These are phyloP conservation scores for Biscutella auriculata DNA, from an alignment of 441 rosid species.

Conservation along the genomic window DNA sequence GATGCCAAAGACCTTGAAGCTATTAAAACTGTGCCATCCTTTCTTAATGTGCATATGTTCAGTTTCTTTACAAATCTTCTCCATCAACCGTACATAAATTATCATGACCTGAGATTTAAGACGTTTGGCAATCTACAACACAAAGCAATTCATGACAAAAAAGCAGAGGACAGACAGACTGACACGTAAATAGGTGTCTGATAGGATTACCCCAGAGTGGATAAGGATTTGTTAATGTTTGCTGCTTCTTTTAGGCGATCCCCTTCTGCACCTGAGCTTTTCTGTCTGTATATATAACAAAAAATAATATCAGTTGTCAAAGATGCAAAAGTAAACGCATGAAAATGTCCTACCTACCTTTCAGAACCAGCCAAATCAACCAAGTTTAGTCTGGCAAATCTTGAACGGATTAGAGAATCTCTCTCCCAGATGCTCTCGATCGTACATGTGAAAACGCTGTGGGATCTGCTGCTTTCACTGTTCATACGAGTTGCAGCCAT, in stretches of 20 bases:
- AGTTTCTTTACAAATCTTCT: background rate
- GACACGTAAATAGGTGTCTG: slow-evolving; percentile 7
- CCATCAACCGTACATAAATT: background rate
- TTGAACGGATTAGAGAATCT: slow-evolving; percentile 68
- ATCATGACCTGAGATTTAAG: background rate
- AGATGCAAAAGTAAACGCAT: background rate
- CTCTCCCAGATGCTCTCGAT: slow-evolving; percentile 87
- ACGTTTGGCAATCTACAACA: slow-evolving; percentile 4
- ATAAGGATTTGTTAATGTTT: slow-evolving; percentile 83
- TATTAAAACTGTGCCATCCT: background rate
- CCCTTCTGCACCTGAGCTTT: slow-evolving; percentile 96
- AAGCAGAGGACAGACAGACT: background rate
- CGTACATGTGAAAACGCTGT: slow-evolving; percentile 88
- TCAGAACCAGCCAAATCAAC: slow-evolving; percentile 98
- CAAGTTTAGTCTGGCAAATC: slow-evolving; percentile 89
- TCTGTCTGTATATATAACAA: slow-evolving; percentile 49
- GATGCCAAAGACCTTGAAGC: slow-evolving; percentile 9
- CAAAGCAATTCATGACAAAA: slow-evolving; percentile 3
- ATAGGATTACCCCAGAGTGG: slow-evolving; percentile 77
- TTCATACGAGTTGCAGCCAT: slow-evolving; percentile 88
- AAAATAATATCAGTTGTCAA: background rate
- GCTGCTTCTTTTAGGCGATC: slow-evolving; percentile 97
- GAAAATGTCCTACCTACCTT: slow-evolving; percentile 38
- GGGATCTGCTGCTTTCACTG: slow-evolving; percentile 96
- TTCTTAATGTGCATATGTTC: background rate